Conservation (phyloP, 2,329 filamentous ascomycete species). For the Bipolaris oryzae region DNA sequence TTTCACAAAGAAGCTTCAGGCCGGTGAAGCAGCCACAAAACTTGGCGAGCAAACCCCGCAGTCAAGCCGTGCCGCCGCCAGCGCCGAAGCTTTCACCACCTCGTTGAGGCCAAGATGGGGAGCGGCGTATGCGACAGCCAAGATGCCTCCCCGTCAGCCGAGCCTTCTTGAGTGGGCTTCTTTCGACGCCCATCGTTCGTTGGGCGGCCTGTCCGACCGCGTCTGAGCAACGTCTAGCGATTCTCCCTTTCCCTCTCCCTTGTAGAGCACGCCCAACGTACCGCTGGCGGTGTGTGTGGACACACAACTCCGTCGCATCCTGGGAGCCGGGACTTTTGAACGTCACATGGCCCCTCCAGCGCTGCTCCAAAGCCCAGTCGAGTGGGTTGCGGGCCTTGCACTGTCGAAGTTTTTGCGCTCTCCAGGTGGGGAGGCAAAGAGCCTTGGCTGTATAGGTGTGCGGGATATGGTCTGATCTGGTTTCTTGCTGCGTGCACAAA, state of each 20-base stretch:
- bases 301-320: not conserved
- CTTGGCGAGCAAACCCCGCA: constrained; percentile 37
- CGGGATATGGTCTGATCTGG: constrained; percentile 7
- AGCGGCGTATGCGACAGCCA: constrained; percentile 14
- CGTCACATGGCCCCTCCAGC: not conserved
- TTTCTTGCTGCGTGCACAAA: constrained; percentile 1
- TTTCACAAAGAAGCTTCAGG: constrained; percentile 31
- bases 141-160: constrained; percentile 33
- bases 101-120: constrained; percentile 29
- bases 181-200: constrained; percentile 34
- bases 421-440: constrained; percentile 4
- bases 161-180: constrained; percentile 41
- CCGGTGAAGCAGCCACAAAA: constrained; percentile 30
- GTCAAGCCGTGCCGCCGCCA: constrained; percentile 22
- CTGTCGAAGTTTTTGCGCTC: constrained; percentile 1
- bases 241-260: no score
- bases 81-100: constrained; percentile 10
- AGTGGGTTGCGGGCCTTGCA: not conserved
- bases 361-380: constrained; percentile 1
- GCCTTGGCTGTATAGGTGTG: constrained; percentile 6
- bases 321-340: not conserved
- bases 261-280: not conserved
- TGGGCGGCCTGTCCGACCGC: not conserved
- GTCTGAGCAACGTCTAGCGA: not conserved
- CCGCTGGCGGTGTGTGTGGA: not conserved